Percentiles rank a stretch among this genome's conserved stretches.
Conservation (phyloP, 331 rosid species). For the Erythrophleum ivorense region DNA sequence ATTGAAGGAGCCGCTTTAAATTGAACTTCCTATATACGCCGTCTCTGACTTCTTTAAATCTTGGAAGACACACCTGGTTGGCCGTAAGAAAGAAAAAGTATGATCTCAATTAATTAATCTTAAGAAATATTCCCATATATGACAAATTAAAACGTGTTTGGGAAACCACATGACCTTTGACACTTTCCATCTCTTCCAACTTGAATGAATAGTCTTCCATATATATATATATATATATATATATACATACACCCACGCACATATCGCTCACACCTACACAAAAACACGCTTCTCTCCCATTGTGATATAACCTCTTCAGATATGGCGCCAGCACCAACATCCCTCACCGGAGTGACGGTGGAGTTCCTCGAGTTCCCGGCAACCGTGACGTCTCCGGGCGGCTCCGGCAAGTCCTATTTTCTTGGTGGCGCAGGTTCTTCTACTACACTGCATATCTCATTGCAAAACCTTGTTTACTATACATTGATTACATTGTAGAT, state of each 20-base stretch:
- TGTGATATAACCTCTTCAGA: background rate
- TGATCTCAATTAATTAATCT: too few species aligned
- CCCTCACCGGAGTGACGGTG: conserved; percentile 49
- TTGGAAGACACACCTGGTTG: too few species aligned
- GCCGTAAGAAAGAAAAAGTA: too few species aligned
- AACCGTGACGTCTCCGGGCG: conserved; percentile 47
- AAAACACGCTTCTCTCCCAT: background rate
- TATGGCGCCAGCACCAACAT: conserved; percentile 38
- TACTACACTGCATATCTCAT: background rate
- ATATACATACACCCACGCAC: background rate
- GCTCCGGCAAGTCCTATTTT: conserved; percentile 53
- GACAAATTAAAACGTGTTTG: too few species aligned
- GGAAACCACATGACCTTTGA: background rate
- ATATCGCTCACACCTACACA: background rate
- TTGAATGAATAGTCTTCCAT: background rate
- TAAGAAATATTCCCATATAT: too few species aligned
- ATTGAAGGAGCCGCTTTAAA: too few species aligned
- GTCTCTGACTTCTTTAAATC: too few species aligned
- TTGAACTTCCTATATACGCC: too few species aligned
- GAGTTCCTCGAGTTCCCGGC: conserved; percentile 58
- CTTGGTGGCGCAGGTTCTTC: conserved; percentile 85
- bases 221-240: too few species aligned
- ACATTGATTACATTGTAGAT: too few species aligned
- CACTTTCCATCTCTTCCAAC: background rate
- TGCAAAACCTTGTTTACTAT: background rate